These are phyloP conservation scores for Byssochlamys sp. DNA, from an alignment of 2,329 filamentous ascomycete species.

Conservation along the genomic window DNA sequence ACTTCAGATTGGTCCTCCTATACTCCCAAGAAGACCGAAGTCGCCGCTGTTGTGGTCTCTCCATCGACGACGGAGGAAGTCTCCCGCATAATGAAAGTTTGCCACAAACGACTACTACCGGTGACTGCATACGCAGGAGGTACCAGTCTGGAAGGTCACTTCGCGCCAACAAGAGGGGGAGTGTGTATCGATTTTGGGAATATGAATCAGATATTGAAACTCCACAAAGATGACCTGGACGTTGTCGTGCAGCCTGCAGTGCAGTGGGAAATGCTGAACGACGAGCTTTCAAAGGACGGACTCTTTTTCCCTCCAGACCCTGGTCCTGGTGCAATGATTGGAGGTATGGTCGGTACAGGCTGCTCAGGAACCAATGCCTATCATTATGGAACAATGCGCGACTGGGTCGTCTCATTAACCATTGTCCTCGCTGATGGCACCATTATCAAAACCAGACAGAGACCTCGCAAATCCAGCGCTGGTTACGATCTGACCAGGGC, in stretches of 20 bases:
- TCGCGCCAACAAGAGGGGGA: conserved; percentile 69
- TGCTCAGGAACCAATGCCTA: conserved; percentile 75
- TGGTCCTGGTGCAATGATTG: conserved; percentile 83
- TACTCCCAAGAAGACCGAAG: background rate
- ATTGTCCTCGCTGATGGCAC: conserved; percentile 86
- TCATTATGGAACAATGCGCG: conserved; percentile 86
- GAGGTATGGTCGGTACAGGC: conserved; percentile 52
- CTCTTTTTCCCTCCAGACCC: conserved; percentile 90
- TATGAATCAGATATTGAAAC: conserved; percentile 69
- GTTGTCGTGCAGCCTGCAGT: conserved; percentile 71
- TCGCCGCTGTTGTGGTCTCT: background rate
- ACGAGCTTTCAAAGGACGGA: conserved; percentile 59
- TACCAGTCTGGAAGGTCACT: conserved; percentile 83
- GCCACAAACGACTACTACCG: conserved; percentile 68
- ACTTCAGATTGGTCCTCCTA: background rate
- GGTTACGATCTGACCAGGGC: conserved; percentile 85
- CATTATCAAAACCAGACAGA: conserved; percentile 76
- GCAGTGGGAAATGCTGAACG: conserved; percentile 78
- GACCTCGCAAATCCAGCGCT: conserved; percentile 79
- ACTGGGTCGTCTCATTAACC: conserved; percentile 80
- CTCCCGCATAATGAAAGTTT: conserved; percentile 77
- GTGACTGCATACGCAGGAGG: conserved; percentile 81
- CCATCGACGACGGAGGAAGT: conserved; percentile 73
- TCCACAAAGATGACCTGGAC: conserved; percentile 71
- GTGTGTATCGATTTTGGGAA: conserved; percentile 76